Percentiles rank a stretch among this genome's conserved stretches.
phyloP scores from a whole-genome alignment of 2,329 filamentous ascomycete species.

The Lachnellula hyalina region DNA sequence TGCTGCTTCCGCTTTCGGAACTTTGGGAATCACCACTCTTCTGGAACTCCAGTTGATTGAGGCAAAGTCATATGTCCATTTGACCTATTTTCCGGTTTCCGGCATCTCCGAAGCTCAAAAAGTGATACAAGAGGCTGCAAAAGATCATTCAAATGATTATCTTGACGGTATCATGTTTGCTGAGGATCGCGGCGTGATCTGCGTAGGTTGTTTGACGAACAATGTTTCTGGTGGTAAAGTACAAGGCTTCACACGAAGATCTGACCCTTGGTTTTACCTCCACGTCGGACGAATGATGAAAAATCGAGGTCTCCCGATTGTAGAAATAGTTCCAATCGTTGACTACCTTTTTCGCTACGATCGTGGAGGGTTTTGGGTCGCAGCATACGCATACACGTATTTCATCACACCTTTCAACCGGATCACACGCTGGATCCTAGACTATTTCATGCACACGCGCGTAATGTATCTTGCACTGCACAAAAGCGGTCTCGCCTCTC shows the following conservation, averaged over 20 bases:
- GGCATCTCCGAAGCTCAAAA: slow-evolving; percentile 39
- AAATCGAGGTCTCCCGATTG: slow-evolving; percentile 17
- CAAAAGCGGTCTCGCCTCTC: slow-evolving; percentile 45
- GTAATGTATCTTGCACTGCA: slow-evolving; percentile 59
- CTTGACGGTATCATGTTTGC: slow-evolving; percentile 53
- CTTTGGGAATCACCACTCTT: slow-evolving; percentile 53
- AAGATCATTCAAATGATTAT: slow-evolving; percentile 41
- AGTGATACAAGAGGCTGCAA: slow-evolving; percentile 31
- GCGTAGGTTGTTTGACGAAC: slow-evolving; percentile 45
- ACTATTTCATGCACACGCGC: slow-evolving; percentile 55
- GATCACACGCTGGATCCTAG: slow-evolving; percentile 51
- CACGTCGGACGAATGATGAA: slow-evolving; percentile 39
- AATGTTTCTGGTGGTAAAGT: slow-evolving; percentile 26
- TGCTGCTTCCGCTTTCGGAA: slow-evolving; percentile 54
- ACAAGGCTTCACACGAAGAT: slow-evolving; percentile 43
- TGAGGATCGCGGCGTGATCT: slow-evolving; percentile 43
- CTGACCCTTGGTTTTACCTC: slow-evolving; percentile 61
- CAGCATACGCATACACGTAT: slow-evolving; percentile 51
- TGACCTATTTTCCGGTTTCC: slow-evolving; percentile 46
- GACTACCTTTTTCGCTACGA: slow-evolving; percentile 58
- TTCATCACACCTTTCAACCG: slow-evolving; percentile 54
- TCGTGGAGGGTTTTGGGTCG: slow-evolving; percentile 59
- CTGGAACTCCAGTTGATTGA: slow-evolving; percentile 51
- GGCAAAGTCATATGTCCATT: slow-evolving; percentile 47
- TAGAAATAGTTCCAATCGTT: slow-evolving; percentile 40